phyloP scores from a whole-genome alignment of 805 yeast genomes.

The Zygoascus flipseniorum region DNA sequence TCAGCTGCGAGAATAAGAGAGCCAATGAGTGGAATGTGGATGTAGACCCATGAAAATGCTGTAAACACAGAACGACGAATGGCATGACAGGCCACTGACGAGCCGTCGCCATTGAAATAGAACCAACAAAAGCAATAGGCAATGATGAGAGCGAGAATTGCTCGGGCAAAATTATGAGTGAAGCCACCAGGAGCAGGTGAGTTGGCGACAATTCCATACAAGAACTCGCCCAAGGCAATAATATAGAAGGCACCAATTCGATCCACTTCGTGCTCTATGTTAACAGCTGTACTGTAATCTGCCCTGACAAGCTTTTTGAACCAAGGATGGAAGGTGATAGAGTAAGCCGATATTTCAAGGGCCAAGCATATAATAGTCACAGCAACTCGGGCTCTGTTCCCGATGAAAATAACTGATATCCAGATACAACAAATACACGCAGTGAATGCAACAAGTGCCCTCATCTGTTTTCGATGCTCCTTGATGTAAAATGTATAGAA shows the following conservation, averaged over 20 bases:
- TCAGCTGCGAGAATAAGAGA: constrained; percentile 46
- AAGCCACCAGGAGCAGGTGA: constrained; percentile 43
- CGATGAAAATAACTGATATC: constrained; percentile 44
- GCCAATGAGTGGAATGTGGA: constrained; percentile 46
- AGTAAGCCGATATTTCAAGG: constrained; percentile 35
- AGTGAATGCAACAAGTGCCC: constrained; percentile 31
- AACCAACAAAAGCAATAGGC: constrained; percentile 45
- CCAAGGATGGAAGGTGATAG: constrained; percentile 39
- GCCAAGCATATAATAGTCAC: constrained; percentile 34
- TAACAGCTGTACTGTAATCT: constrained; percentile 48
- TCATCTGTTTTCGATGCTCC: constrained; percentile 41
- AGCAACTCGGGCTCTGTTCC: constrained; percentile 39
- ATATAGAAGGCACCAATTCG: constrained; percentile 49
- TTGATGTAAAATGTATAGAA: constrained; percentile 38
- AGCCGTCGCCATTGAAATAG: constrained; percentile 48
- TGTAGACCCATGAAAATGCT: constrained; percentile 39
- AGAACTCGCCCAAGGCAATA: constrained; percentile 59
- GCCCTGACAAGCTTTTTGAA: constrained; percentile 36
- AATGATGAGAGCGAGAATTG: constrained; percentile 38
- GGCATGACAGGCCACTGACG: constrained; percentile 43
- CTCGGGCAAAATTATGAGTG: constrained; percentile 38
- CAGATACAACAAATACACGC: constrained; percentile 35
- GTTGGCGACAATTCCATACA: constrained; percentile 43
- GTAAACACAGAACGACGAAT: constrained; percentile 39
- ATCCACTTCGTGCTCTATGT: constrained; percentile 61